A percentile compares a stretch with the other conserved stretches of the same genome.
These are phyloP conservation scores for Cardamine resedifolia DNA, from an alignment of 345 rosid species.

Conservation along the genomic window DNA sequence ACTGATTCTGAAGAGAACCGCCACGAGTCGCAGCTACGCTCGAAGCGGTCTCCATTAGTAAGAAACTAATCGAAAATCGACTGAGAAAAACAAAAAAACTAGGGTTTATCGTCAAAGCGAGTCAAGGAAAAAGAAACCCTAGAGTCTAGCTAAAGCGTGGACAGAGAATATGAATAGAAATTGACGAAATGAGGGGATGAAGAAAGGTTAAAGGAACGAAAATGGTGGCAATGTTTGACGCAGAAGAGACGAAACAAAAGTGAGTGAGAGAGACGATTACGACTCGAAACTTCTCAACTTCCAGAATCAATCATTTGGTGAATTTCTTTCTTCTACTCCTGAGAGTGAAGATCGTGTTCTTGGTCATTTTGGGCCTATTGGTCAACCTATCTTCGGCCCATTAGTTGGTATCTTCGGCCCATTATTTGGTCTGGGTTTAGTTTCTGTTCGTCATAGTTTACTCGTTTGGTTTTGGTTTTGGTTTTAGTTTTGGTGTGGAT, in stretches of 20 bases:
- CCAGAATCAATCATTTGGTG: constrained; percentile 32
- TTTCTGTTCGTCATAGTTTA: not conserved
- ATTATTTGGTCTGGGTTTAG: not conserved
- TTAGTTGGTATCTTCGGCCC: not conserved
- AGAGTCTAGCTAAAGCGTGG: constrained; percentile 28
- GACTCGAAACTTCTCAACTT: not conserved
- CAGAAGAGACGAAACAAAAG: not conserved
- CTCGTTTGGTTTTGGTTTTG: too few species aligned
- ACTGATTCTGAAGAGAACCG: constrained; percentile 59
- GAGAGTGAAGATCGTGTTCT: not conserved
- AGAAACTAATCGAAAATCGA: constrained; percentile 26
- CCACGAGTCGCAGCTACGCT: constrained; percentile 62
- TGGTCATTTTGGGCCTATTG: not conserved
- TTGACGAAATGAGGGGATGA: not conserved
- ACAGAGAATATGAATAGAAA: not conserved
- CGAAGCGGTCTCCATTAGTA: constrained; percentile 74
- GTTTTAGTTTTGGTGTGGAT: too few species aligned
- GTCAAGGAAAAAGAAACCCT: constrained; percentile 33
- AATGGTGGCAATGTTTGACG: constrained; percentile 35
- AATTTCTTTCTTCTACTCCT: constrained; percentile 3
- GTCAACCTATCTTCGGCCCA: not conserved
- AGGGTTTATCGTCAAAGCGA: constrained; percentile 31
- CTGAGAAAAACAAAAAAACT: constrained; percentile 16
- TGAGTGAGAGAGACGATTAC: constrained; percentile 21
- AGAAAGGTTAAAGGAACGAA: constrained; percentile 6